Evolutionary conservation across 352 stramenopile species (phyloP), one percentile per base, ranked within the genome.

Genomic region (Pythium myriotylum): DNA sequence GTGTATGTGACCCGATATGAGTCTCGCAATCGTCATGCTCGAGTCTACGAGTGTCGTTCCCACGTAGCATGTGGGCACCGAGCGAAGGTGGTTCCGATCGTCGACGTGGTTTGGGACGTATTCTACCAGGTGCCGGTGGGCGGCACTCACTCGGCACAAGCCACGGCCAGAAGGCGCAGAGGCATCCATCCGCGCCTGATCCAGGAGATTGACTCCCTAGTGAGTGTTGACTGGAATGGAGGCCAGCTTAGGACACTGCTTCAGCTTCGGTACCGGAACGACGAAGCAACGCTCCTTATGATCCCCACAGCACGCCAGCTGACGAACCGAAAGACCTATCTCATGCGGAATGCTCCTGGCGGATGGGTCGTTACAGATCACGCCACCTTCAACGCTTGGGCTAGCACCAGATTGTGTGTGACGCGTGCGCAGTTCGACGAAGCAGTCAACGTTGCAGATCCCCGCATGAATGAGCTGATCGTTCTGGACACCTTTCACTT

Each of bases 11-110:
- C 29, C 10, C 29, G 29, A 35, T 35, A 35, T 10, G 29, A 35
- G 29, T 10, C 29, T 5, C 5, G 10, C 29, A 14, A 10, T 19
- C 41, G 41, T 12, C 41, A 48, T 48, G 41, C 41, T 20, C 12
- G 41, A 4, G 14, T 43, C 61, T 20, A 50, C 62, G 40, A 74
- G 71, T 52, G 45, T 26, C 45, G 26, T 20, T 52, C 45, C 4
- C 45, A 52, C 26, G 45, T 52, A 6, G 45, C 23, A 13, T 52
- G 45, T 13, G 45, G n/a, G 2, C 19, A 52, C 23, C 23, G 45
- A n/a, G 2, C 37, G 20, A 52, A 52, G 45, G 37, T 52, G 17
- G 26, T 24, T 14, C 4, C 2, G 2, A 2, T 48, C 13, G 13
- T 24, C 4, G 23, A 24, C 16, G 10, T 4, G 26, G 10, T 12